phyloP scores from a whole-genome alignment of 805 yeast genomes.

The Zygosaccharomyces rouxii region DNA sequence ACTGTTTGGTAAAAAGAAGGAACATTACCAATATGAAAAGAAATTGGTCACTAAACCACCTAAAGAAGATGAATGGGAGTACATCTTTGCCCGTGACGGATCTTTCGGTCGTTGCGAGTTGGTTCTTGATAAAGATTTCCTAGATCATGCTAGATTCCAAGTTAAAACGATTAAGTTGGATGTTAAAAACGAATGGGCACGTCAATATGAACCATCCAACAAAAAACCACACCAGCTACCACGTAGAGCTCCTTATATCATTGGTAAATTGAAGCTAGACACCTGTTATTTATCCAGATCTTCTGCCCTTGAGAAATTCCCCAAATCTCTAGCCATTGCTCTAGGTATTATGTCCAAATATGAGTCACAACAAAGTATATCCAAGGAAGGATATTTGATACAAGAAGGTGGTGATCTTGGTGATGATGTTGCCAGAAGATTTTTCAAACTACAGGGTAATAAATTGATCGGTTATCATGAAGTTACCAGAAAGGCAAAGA shows the following conservation, averaged over 20 bases:
- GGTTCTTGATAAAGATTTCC: conserved; percentile 29
- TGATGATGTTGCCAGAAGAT: conserved; percentile 62
- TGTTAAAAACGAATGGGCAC: conserved; percentile 71
- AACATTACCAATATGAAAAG: conserved; percentile 33
- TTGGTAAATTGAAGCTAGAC: conserved; percentile 64
- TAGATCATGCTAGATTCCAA: conserved; percentile 16
- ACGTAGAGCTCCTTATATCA: conserved; percentile 47
- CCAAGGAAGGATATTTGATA: conserved; percentile 64
- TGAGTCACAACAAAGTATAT: conserved; percentile 33
- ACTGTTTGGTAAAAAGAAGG: conserved; percentile 33
- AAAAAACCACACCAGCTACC: conserved; percentile 17
- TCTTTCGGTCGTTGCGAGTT: conserved; percentile 80
- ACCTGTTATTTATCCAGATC: conserved; percentile 67
- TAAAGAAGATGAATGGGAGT: conserved; percentile 53
- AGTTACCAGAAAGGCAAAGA: conserved; percentile 59
- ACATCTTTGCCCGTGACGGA: conserved; percentile 75
- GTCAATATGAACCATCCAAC: conserved; percentile 10
- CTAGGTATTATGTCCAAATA: conserved; percentile 39
- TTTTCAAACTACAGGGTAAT: conserved; percentile 66
- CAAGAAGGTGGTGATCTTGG: conserved; percentile 92
- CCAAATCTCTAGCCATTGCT: conserved; percentile 62
- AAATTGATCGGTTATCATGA: conserved; percentile 75
- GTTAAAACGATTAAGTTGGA: conserved; percentile 10
- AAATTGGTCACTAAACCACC: conserved; percentile 49
- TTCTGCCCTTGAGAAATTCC: conserved; percentile 57